phyloP scores from a whole-genome alignment of 2,329 filamentous ascomycete genomes.

The Thielaviopsis euricoi region DNA sequence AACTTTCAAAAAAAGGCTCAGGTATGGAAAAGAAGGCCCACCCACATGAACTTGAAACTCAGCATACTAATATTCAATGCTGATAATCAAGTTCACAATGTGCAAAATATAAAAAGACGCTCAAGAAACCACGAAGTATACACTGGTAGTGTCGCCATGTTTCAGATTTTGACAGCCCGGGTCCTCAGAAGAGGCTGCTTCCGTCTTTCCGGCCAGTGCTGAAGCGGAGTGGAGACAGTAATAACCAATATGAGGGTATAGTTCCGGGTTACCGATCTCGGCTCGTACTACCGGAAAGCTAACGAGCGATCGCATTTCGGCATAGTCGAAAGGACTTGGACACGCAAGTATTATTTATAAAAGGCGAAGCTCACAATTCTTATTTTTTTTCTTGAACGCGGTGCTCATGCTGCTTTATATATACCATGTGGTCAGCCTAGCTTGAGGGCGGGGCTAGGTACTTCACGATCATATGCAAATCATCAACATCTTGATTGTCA shows the following conservation, averaged over 20 bases:
- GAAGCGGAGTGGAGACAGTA: background rate
- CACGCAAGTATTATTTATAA: background rate
- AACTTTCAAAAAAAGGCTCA: background rate
- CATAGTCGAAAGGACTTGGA: too few relatives aligned
- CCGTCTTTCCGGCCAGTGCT: background rate
- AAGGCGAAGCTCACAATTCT: background rate
- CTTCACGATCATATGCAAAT: background rate
- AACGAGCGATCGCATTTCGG: too few relatives aligned
- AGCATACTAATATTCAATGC: too few relatives aligned
- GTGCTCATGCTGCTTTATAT: background rate
- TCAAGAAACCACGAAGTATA: too few relatives aligned
- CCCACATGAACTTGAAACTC: too few relatives aligned
- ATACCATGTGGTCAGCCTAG: background rate
- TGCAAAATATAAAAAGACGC: too few relatives aligned
- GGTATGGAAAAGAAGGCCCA: too few relatives aligned
- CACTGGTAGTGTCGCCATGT: too few relatives aligned
- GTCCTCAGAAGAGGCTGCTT: background rate
- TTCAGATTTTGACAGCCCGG: background rate
- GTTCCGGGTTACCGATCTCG: background rate
- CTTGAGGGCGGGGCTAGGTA: too few relatives aligned
- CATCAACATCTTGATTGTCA: too few relatives aligned
- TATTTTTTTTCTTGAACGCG: background rate
- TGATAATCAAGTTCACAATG: too few relatives aligned
- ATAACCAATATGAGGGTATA: background rate
- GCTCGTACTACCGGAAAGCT: background rate